A percentile compares a stretch with the other conserved stretches of the same genome.
phyloP scores from a whole-genome alignment of 2,329 filamentous ascomycete genomes.

The Exophiala sideris region DNA sequence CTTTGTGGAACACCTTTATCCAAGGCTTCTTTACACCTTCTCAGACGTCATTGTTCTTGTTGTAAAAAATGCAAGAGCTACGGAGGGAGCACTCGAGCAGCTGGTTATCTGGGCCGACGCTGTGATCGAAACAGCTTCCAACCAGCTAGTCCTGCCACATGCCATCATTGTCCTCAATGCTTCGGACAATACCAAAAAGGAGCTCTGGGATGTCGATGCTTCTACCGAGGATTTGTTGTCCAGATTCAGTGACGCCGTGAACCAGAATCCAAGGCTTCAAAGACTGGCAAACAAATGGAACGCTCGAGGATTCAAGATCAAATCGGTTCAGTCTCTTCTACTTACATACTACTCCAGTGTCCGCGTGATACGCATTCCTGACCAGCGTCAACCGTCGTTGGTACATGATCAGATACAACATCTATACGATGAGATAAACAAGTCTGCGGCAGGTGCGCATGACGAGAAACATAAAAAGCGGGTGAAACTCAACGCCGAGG shows the following conservation, averaged over 20 bases:
- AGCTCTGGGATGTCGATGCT: slow-evolving; percentile 43
- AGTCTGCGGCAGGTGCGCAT: slow-evolving; percentile 38
- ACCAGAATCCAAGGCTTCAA: too few species aligned
- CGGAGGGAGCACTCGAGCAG: too few species aligned
- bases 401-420: slow-evolving; percentile 35
- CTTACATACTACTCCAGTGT: slow-evolving; percentile 48
- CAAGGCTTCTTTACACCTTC: slow-evolving; percentile 47
- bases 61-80: slow-evolving; percentile 37
- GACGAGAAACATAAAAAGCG: slow-evolving; percentile 44
- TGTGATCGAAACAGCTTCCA: slow-evolving; percentile 52
- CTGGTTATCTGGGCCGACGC: slow-evolving; percentile 52
- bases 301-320: too few species aligned
- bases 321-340: too few species aligned
- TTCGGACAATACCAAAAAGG: slow-evolving; percentile 37
- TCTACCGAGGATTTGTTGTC: slow-evolving; percentile 41
- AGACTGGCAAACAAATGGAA: too few species aligned
- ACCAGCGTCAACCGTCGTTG: slow-evolving; percentile 20
- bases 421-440: slow-evolving; percentile 43
- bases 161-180: slow-evolving; percentile 54
- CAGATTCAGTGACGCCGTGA: too few species aligned
- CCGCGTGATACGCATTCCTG: slow-evolving; percentile 49
- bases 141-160: slow-evolving; percentile 55
- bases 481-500: slow-evolving; percentile 47
- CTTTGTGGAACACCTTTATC: slow-evolving; percentile 42
- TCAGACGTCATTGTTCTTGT: slow-evolving; percentile 48